phyloP scores from a whole-genome alignment of 2,329 filamentous ascomycete genomes.

The Huntiella savannae region DNA sequence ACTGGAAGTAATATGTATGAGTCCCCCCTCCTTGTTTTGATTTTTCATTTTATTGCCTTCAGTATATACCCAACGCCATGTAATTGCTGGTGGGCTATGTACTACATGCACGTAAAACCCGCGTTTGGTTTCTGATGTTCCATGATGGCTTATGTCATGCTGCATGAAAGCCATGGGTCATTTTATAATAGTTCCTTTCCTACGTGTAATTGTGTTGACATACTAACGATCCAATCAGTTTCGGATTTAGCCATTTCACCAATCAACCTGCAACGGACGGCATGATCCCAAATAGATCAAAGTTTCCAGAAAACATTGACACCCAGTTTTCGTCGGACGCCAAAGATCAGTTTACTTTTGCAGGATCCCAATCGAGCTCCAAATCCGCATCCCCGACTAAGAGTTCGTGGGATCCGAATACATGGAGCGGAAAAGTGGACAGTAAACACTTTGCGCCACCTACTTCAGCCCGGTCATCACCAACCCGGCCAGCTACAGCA shows the following conservation, averaged over 20 bases:
- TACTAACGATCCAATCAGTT: background rate
- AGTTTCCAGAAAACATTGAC: constrained; percentile 35
- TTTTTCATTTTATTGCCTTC: background rate
- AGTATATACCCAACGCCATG: background rate
- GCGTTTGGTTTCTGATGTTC: too few species aligned
- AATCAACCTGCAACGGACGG: constrained; percentile 5
- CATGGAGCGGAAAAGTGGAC: constrained; percentile 32
- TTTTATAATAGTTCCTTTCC: too few species aligned
- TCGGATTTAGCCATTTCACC: constrained; percentile 5
- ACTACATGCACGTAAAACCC: too few species aligned
- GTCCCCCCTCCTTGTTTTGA: background rate
- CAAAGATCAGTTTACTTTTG: constrained; percentile 8
- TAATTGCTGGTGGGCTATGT: too few species aligned
- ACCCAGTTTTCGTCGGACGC: constrained; percentile 27
- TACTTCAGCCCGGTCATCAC: constrained; percentile 17
- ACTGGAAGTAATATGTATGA: constrained; percentile 4
- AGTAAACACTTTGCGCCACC: constrained; percentile 33
- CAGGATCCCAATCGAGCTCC: constrained; percentile 1
- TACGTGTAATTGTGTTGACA: too few species aligned
- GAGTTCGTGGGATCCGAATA: constrained; percentile 27
- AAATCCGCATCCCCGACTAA: constrained; percentile 7
- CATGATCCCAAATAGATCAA: constrained; percentile 13
- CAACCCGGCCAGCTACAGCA: constrained; percentile 6
- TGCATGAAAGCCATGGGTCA: too few species aligned
- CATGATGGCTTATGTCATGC: too few species aligned